Base-by-base conservation (phyloP, 495 filamentous ascomycete genomes). In the Lasiosphaeria hispida region DNA sequence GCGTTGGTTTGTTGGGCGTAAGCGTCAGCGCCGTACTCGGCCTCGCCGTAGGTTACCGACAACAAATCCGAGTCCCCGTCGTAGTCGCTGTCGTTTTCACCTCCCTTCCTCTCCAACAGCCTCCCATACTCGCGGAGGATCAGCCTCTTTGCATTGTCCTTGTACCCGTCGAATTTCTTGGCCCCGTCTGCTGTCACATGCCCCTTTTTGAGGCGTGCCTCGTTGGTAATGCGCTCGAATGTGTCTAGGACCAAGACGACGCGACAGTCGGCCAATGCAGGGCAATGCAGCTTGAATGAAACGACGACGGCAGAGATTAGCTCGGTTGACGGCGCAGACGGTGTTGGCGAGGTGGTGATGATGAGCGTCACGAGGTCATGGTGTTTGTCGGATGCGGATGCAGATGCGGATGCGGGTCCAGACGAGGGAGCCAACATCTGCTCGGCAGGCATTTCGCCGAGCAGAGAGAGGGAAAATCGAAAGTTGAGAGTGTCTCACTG, bases 301-400 rank as follows among this genome's bases (percentile, higher is more conserved):
- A 45, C 54, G 10, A 77, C 18, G 8, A 79, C 71, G 15, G 69
- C 50, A 1, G 66, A 63, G 35, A 79, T 57, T 1, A 79, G 70
- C 14, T 78, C 74, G 2, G 75, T 72, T 8, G 73, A 77, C 2
- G 76, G 76, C 0, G 74, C 76, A 30, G 76, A 79, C 8, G 76
- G 76, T 0, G 76, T 78, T 15, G 76, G 76, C 30, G 76, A 79
- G 5, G 73, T 79, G 49, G 76, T 78, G 64, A 79, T 72, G 38
- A 79, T 69, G 23, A 79, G 63, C 7, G 76, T 79, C 43, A 79
- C 48, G 34, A 73, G 53, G 37, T 63, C 62, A 18, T 40, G 47
- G 36, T 55, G 23, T 30, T 30, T 30, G 23, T 30, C 23, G 23
- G 51, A 43, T 7, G 44, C 15, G 34, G 34, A 50, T 52, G 56